Evolutionary conservation across 2,329 filamentous ascomycete species (phyloP), one percentile per base, ranked within the genome.

Genomic region (Penicillium crustosum): DNA sequence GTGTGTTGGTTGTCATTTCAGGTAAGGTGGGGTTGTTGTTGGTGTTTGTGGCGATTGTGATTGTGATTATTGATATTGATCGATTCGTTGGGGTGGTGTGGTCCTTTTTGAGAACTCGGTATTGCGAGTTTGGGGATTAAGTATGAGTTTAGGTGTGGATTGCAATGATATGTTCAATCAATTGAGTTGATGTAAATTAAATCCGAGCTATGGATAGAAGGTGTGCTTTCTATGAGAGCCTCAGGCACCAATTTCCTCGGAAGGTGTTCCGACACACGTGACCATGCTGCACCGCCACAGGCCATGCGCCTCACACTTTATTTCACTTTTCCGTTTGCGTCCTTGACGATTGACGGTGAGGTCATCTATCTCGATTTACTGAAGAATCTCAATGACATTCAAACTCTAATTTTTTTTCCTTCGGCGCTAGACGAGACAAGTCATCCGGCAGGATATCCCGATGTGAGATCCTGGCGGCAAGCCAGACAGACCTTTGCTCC

Each of bases 381-480:
- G 38, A 58, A 43, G 50, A 60, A 57, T 62, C 55, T 49, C n/a
- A 49, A 47, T 27, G 29, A 25, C 6, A n/a, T 58, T 36, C 23
- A 58, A 54, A 52, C 54, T 33, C 39, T 27, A 52, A 25, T 23
- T 29, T 25, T 49, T 41, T 33, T 15, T 49, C 9, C 43, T 21
- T 44, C 53, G 38, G 61, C 57, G 64, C 59, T 43, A 64, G 57
- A 56, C 55, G 53, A 55, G 29, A 56, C 56, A 35, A 29, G 7
- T 49, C 25, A 12, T 23, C 21, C 50, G 49, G 51, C 15, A 39
- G 15, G 25, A 19, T 23, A 42, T 54, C 52, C 58, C 60, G 55
- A 44, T n/a, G n/a, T 10, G 25, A 52, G 53, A 51, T 59, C 56
- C 63, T 62, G 61, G 63, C 63, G 63, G 54, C 57, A 63, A 56